These are phyloP conservation scores for Aspergillus sp. DNA, from an alignment of 2,329 filamentous ascomycete species.

Conservation along the genomic window DNA sequence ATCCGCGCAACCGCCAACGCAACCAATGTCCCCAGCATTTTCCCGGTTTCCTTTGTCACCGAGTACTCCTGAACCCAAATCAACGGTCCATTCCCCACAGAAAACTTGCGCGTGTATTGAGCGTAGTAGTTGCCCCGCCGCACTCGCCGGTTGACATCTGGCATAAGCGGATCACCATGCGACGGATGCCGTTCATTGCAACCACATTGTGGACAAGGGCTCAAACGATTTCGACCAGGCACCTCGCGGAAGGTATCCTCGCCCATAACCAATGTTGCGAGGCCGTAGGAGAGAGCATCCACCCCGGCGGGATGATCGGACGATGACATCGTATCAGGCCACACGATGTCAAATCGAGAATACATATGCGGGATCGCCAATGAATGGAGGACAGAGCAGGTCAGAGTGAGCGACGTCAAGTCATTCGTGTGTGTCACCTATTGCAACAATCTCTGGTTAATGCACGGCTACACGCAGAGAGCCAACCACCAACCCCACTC, in stretches of 20 bases:
- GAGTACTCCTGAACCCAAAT: conserved; percentile 76
- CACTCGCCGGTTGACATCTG: conserved; percentile 10
- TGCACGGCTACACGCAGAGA: too few species aligned
- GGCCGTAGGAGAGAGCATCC: conserved; percentile 72
- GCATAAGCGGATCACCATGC: background rate
- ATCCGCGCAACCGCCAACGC: conserved; percentile 72
- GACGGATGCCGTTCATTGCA: conserved; percentile 15
- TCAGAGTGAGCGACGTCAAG: conserved; percentile 65
- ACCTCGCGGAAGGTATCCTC: conserved; percentile 50
- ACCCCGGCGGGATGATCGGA: conserved; percentile 61
- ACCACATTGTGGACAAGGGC: conserved; percentile 23
- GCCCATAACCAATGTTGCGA: conserved; percentile 69
- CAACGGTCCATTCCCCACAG: conserved; percentile 67
- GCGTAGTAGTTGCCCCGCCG: conserved; percentile 66
- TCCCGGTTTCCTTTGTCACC: conserved; percentile 72
- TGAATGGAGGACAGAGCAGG: conserved; percentile 66
- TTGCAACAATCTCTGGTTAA: conserved; percentile 6
- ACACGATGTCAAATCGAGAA: conserved; percentile 77
- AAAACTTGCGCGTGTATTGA: conserved; percentile 71
- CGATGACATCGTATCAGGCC: conserved; percentile 62
- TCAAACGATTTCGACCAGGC: conserved; percentile 24
- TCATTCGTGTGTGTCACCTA: conserved; percentile 75
- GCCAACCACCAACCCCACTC: conserved; percentile 9
- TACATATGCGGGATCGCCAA: conserved; percentile 72
- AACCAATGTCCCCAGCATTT: conserved; percentile 78